Evolutionary conservation across 1,284 basidiomycete genomes (phyloP).

Genomic region (Cronartium ribicola): DNA sequence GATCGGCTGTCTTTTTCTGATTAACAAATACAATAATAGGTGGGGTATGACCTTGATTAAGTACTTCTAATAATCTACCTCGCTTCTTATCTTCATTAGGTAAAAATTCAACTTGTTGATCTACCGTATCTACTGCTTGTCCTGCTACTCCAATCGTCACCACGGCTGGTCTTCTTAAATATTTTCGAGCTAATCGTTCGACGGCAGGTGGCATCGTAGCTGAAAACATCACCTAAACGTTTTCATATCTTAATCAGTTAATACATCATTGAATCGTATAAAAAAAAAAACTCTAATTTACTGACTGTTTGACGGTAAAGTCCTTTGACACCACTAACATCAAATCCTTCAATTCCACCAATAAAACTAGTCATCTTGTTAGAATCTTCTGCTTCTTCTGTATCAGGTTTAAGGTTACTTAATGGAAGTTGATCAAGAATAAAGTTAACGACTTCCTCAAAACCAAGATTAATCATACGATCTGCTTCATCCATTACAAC

Average conservation of each 20-base stretch:
- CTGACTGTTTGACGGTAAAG: constrained; percentile 50
- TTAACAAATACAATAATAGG: constrained; percentile 99
- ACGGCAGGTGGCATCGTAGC: constrained; percentile 98
- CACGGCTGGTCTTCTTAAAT: constrained; percentile 82
- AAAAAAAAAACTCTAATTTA: neutral
- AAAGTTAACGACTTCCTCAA: constrained; percentile 87
- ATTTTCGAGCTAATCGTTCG: constrained; percentile 87
- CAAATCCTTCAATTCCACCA: constrained; percentile 44
- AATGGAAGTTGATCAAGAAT: constrained; percentile 88
- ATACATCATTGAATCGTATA: no score
- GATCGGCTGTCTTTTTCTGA: constrained; percentile 97
- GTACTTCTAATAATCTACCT: constrained; percentile 76
- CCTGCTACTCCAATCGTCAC: constrained; percentile 98
- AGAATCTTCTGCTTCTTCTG: constrained; percentile 51
- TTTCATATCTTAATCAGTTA: no score
- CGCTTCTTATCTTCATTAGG: constrained; percentile 90
- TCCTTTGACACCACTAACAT: constrained; percentile 47
- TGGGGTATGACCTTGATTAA: constrained; percentile 70
- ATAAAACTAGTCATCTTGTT: constrained; percentile 46
- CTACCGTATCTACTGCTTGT: constrained; percentile 94
- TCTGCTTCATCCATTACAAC: constrained; percentile 99
- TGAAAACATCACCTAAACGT: constrained; percentile 65
- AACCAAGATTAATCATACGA: constrained; percentile 95
- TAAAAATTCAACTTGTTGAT: constrained; percentile 92
- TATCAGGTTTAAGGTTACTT: constrained; percentile 76